Evolutionary conservation across 2,329 filamentous ascomycete genomes (phyloP), one percentile per base, ranked within the genome.

Genomic region (Geosmithia putterillii): DNA sequence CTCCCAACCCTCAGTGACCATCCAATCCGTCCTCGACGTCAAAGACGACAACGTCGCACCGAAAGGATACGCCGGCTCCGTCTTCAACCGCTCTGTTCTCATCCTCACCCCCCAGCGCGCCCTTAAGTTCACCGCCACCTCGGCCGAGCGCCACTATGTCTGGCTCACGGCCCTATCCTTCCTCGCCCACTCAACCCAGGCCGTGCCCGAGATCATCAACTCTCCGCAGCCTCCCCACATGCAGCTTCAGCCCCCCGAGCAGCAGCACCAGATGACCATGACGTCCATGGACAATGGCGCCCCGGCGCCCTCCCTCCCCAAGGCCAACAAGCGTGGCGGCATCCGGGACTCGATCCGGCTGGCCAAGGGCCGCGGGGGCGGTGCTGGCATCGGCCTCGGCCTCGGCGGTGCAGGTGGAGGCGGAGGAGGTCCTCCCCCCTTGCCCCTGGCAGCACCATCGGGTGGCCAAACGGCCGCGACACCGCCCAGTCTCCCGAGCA

Each of bases 141-240:
- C 79, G 19, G 69, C 81, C 28, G 92, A 96, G 51, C 80, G 92
- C 15, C 92, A 98, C 61, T 94, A 94, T 55, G 67, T 95, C 41
- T 98, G 92, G 92, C 69, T 98, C 45, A 95, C 87, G 18, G 87
- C 92, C 1, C 70, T 98, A 18, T 95, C 89, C 0, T 98, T 96
- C 74, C 71, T 98, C 25, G 89, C 90, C 12, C 88, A 95, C 58
- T 94, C 89, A 1, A 79, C 83, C 15, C 83, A 90, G 54, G 81
- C 83, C 1, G 73, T 90, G 5, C 85, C 86, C 2, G 86, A 92
- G 42, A 76, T 88, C 15, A 67, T 81, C 3, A 59, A 74, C 14
- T 61, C 69, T 8, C 71, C 74, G 7, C 64, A 71, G 19, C 70
- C 74, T 41, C 23, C 6, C 6, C 23, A 25, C 7, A 25, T 10